Conservation (phyloP, 495 filamentous ascomycete genomes). For the Penicillium arizonense region DNA sequence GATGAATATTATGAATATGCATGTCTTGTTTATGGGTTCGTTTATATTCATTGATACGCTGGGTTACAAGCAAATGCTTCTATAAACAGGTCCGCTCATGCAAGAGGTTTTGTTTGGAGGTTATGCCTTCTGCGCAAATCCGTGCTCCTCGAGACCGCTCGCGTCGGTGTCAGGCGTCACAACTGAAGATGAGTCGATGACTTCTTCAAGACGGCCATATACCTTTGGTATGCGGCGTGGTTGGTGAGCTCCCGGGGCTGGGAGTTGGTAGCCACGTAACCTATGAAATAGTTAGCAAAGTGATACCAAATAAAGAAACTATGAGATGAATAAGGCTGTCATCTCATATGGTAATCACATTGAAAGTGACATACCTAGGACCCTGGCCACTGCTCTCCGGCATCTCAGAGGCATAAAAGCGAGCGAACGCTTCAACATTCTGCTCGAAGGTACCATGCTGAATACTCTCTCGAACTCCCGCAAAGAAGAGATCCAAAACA, state of each 20-base stretch:
- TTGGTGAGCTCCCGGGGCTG: slow-evolving; percentile 61
- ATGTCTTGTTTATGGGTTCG: slow-evolving; percentile 3
- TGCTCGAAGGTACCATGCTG: slow-evolving; percentile 60
- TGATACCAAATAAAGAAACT: neutral
- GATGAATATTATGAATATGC: slow-evolving; percentile 14
- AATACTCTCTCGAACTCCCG: slow-evolving; percentile 61
- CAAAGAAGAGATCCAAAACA: slow-evolving; percentile 71
- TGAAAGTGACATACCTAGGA: slow-evolving; percentile 56
- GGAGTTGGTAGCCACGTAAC: slow-evolving; percentile 82
- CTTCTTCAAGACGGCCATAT: slow-evolving; percentile 58
- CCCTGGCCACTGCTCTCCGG: slow-evolving; percentile 74
- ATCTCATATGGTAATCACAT: neutral
- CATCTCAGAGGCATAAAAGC: slow-evolving; percentile 62
- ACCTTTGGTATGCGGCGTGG: slow-evolving; percentile 65
- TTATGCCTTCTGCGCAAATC: slow-evolving; percentile 56
- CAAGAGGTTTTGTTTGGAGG: neutral
- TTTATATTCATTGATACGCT: neutral
- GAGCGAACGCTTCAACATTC: slow-evolving; percentile 54
- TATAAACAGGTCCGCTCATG: slow-evolving; percentile 3
- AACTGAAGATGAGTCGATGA: slow-evolving; percentile 48
- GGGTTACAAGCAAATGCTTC: slow-evolving; percentile 11
- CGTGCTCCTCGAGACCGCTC: slow-evolving; percentile 55
- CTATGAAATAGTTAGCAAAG: slow-evolving; percentile 28
- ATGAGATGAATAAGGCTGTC: too few species aligned
- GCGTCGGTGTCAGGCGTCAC: slow-evolving; percentile 50